Evolutionary conservation across 1,139 yeast genomes (phyloP), one percentile per base, ranked within the genome.

Genomic region (Pichia sp.): DNA sequence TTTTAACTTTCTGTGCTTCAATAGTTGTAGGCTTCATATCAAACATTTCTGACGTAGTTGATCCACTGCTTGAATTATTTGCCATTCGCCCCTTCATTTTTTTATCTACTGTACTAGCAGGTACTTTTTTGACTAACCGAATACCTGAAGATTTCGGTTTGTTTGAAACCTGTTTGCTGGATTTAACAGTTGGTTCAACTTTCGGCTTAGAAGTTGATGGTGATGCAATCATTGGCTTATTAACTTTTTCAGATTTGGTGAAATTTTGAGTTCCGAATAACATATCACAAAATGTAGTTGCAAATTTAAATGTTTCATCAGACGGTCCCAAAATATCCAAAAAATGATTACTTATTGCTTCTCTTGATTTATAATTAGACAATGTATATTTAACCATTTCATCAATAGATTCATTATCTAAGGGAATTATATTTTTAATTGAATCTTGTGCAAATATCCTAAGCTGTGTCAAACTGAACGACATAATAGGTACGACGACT

Each of bases 291-390:
- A 77, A 75, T 27, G 61, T 68, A 4, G 68, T 53, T 1, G 77
- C 67, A 57, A 79, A 76, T 9, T 66, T 62, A 31, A 73, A 60
- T 1, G 80, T 67, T 16, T 70, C 75, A 18, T 75, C 76, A 18
- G 80, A 72, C 52, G 80, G 80, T 3, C 86, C 86, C 25, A 81
- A 62, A 22, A 81, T 63, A 49, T 79, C 77, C 27, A 75, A 60
- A 59, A 81, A 78, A 62, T 81, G 82, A 34, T 69, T 70, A 31
- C 71, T 71, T 18, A 79, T 70, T 19, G 73, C 79, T 4, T 71
- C 68, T 47, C 78, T 74, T 0, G 73, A 60, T 7, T 70, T 70
- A 19, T 79, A 67, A 34, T 59, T 54, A 3, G 71, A 62, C 16
- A 75, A 62, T 0, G 81, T 75, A 58, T 79, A 79, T 11, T 74